These are phyloP conservation scores for Simmondsia chinensis DNA, from an alignment of 148 eudicot species.

Conservation along the genomic window DNA sequence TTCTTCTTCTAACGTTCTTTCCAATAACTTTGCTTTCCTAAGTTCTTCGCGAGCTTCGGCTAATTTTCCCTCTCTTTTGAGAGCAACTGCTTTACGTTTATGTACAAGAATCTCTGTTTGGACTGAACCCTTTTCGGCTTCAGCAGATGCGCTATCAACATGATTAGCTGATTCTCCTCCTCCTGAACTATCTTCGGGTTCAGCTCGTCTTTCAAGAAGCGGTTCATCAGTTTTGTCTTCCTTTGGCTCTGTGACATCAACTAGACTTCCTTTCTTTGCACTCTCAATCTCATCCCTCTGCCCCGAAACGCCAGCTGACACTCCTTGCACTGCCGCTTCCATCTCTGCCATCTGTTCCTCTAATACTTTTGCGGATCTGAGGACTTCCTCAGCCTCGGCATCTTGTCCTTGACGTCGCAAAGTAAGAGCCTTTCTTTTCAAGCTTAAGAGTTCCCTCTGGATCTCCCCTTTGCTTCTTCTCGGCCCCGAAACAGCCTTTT, in stretches of 20 bases:
- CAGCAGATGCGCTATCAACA: conserved; percentile 19
- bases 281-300: neutral
- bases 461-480: conserved; percentile 67
- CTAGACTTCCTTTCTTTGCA: conserved; percentile 2
- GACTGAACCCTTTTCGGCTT: conserved; percentile 23
- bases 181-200: conserved; percentile 20
- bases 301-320: conserved; percentile 13
- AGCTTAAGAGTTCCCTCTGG: conserved; percentile 68
- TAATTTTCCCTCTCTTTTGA: conserved; percentile 80
- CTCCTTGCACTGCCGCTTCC: conserved; percentile 44
- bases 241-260: conserved; percentile 7
- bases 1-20: conserved; percentile 40
- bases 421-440: conserved; percentile 80
- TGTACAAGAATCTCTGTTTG: conserved; percentile 54
- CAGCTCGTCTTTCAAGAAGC: conserved; percentile 26
- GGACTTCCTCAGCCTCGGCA: conserved; percentile 77
- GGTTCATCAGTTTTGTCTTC: conserved; percentile 13
- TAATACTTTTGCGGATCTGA: conserved; percentile 41
- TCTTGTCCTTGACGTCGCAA: conserved; percentile 78
- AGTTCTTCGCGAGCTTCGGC: conserved; percentile 86
- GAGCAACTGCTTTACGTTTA: conserved; percentile 61
- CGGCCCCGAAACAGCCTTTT: conserved; percentile 11
- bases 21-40: conserved; percentile 68
- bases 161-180: conserved; percentile 17
- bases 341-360: conserved; percentile 69